Conservation (phyloP, 345 rosid genomes). For the Murraya paniculata region DNA sequence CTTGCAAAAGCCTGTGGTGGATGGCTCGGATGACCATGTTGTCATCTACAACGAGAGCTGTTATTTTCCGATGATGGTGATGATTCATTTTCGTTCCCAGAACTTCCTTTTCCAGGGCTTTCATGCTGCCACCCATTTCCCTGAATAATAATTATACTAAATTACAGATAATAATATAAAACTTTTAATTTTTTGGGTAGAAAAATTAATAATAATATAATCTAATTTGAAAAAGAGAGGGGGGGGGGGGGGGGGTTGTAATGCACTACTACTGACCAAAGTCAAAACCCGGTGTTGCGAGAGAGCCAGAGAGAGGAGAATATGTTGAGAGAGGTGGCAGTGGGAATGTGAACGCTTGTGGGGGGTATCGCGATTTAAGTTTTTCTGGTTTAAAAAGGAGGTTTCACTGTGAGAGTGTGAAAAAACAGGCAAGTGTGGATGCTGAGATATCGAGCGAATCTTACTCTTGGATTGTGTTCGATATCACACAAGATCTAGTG, state of each 20-base stretch:
- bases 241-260: too few species aligned
- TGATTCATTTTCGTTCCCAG: neutral
- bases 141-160: neutral
- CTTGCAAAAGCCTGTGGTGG: slow-evolving; percentile 49
- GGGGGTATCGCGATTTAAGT: neutral
- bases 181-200: too few species aligned
- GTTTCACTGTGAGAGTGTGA: neutral
- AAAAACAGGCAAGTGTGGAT: neutral
- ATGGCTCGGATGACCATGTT: slow-evolving; percentile 39
- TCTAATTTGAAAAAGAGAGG: too few species aligned
- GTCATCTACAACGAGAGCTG: slow-evolving; percentile 75
- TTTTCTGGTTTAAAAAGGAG: slow-evolving; percentile 7
- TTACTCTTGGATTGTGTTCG: slow-evolving; percentile 24
- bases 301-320: too few species aligned
- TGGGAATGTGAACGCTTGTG: too few species aligned
- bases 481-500: slow-evolving; percentile 26
- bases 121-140: neutral
- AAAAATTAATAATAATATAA: neutral
- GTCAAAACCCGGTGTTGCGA: too few species aligned
- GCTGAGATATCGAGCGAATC: slow-evolving; percentile 2
- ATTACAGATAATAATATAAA: too few species aligned
- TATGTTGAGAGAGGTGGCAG: too few species aligned
- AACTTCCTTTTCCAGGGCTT: neutral
- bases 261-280: too few species aligned
- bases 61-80: slow-evolving; percentile 13